phyloP scores from a whole-genome alignment of 2,329 filamentous ascomycete genomes.

The Alternaria metachromatica region DNA sequence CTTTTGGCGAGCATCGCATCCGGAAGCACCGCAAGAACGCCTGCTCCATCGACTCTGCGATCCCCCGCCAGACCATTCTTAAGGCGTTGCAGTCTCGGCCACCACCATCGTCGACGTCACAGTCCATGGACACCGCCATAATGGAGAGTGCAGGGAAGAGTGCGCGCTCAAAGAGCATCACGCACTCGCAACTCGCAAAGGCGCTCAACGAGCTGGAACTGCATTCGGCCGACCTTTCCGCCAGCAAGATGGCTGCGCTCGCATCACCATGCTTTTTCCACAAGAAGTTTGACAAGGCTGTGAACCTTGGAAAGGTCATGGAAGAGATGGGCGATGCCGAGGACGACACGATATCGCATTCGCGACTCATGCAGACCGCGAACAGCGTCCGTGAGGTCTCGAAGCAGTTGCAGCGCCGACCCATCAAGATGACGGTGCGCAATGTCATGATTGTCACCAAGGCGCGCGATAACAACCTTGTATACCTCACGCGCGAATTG shows the following conservation, averaged over 20 bases:
- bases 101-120: constrained; percentile 59
- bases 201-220: constrained; percentile 62
- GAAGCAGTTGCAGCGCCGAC: constrained; percentile 89
- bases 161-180: constrained; percentile 37
- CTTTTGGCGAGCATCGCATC: constrained; percentile 47
- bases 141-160: constrained; percentile 50
- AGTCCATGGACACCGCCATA: constrained; percentile 68
- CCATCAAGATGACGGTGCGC: constrained; percentile 87
- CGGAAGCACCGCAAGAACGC: constrained; percentile 49
- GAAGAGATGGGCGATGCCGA: constrained; percentile 91
- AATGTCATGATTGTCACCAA: constrained; percentile 99
- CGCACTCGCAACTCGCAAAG: constrained; percentile 65
- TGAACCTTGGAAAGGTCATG: constrained; percentile 92
- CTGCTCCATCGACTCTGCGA: constrained; percentile 65
- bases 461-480: constrained; percentile 91
- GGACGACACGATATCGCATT: constrained; percentile 88
- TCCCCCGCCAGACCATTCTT: constrained; percentile 81
- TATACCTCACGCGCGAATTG: constrained; percentile 86
- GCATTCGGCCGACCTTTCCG: constrained; percentile 50
- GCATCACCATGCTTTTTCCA: constrained; percentile 98
- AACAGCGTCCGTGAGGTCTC: constrained; percentile 94
- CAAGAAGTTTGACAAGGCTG: constrained; percentile 92
- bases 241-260: constrained; percentile 67
- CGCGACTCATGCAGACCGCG: constrained; percentile 90
- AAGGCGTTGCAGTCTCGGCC: constrained; percentile 75